Evolutionary conservation across 441 rosid genomes (phyloP), one percentile per base, ranked within the genome.

Genomic region (Gossypium schwendimanii): DNA sequence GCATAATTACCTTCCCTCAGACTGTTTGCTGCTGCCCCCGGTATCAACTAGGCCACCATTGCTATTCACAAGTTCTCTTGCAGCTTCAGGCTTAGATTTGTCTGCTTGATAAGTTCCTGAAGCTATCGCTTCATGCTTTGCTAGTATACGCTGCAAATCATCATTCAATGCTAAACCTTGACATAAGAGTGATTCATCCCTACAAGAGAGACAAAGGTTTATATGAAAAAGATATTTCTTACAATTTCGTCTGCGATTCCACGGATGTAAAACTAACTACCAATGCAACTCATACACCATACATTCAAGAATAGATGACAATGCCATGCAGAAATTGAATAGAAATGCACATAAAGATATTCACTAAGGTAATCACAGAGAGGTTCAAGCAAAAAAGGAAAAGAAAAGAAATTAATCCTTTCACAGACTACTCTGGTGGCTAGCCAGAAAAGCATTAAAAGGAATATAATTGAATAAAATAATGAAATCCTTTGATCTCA

Each of bases 121-220:
- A 80, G 97, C 80, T 78, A 93, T 80, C 73, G 88, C 80, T 84
- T 96, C 98, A 68, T 96, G 96, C 81, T 85, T 91, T 70, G 94
- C 94, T 72, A 96, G 84, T 62, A 93, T 76, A 54, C 94, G 96
- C 83, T 93, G 97, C 92, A 96, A 85, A 84, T 96, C 99, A 82
- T 96, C 99, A 87, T 93, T 96, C 76, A 91, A 74, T 23, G 94
- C 86, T 76, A 96, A 85, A 70, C 98, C 99, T 85, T 93, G 97
- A 75, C 95, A 78, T 73, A 96, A 83, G 72, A 96, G 86, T 47
- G 92, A 89, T 77, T 96, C 97, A 70, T 96, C 99, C 86, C 99
- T 96, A 83, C 79, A 77, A 74, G 5, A 55, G 23, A 73, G 6
- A 68, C 24, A 52, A 4, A 10, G 23, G 15, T 55, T 63, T 36